Evolutionary conservation across 1,139 yeast species (phyloP).

Genomic region (Blastobotrys indianensis): DNA sequence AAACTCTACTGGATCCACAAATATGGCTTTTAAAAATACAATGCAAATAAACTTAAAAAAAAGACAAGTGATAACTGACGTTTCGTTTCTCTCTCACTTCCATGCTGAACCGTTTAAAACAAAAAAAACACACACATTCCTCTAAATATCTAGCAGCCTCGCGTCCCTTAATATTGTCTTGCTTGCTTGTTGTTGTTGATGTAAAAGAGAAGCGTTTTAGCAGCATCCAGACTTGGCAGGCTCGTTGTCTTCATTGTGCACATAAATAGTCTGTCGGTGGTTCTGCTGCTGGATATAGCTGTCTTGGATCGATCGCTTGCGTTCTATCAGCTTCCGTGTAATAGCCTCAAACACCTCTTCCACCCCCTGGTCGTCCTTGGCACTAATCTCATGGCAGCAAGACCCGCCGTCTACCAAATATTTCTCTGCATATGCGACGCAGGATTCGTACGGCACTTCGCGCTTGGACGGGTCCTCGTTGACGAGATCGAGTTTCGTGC

Average conservation of each 20-base stretch:
- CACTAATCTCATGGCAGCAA: constrained; percentile 35
- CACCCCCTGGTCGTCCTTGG: constrained; percentile 36
- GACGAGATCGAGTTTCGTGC: constrained; percentile 72
- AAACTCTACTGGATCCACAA: too few relatives aligned
- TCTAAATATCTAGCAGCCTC: neutral
- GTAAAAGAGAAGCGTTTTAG: constrained; percentile 9
- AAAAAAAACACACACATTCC: neutral
- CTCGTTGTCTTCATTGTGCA: constrained; percentile 31
- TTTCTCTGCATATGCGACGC: constrained; percentile 33
- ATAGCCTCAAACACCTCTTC: constrained; percentile 35
- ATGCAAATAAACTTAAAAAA: too few relatives aligned
- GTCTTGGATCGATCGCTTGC: constrained; percentile 19
- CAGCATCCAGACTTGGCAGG: constrained; percentile 23
- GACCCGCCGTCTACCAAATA: constrained; percentile 28
- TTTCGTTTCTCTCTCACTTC: neutral
- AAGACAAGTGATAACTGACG: neutral
- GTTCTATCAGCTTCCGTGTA: constrained; percentile 29
- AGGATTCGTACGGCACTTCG: constrained; percentile 35
- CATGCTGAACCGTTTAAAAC: neutral
- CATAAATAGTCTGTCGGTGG: constrained; percentile 28
- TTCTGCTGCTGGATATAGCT: constrained; percentile 23
- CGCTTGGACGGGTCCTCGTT: constrained; percentile 33
- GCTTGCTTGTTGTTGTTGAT: neutral
- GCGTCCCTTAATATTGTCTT: neutral
- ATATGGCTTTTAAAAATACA: too few relatives aligned